Conservation (phyloP, 2,329 filamentous ascomycete species). For the Neonectria faginata region DNA sequence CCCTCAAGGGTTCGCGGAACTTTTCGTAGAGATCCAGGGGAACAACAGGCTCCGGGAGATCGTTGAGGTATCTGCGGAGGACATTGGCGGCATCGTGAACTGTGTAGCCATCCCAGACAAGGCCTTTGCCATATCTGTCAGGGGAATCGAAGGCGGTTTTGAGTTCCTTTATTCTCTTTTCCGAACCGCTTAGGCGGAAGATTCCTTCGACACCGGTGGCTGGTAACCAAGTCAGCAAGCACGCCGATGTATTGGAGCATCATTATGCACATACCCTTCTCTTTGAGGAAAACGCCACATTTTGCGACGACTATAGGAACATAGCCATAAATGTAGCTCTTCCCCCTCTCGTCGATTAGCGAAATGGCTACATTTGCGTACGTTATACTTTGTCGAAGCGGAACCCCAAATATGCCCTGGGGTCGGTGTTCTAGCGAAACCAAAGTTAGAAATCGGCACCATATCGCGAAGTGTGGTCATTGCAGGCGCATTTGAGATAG, state of each 20-base stretch:
- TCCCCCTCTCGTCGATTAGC: conserved; percentile 88
- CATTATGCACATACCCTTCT: conserved; percentile 78
- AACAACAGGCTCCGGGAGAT: conserved; percentile 95
- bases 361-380: conserved; percentile 99
- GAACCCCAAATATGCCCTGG: conserved; percentile 92
- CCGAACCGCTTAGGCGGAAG: conserved; percentile 93
- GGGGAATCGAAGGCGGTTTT: conserved; percentile 93
- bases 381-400: conserved; percentile 91
- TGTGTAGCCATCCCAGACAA: conserved; percentile 97
- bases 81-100: conserved; percentile 99
- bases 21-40: conserved; percentile 92
- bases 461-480: not conserved
- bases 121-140: conserved; percentile 93
- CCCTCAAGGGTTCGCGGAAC: conserved; percentile 85
- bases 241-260: not conserved
- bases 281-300: conserved; percentile 96
- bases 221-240: conserved; percentile 54
- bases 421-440: conserved; percentile 58
- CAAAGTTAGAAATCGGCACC: conserved; percentile 35
- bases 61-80: conserved; percentile 92
- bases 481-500: conserved; percentile 15
- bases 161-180: conserved; percentile 98
- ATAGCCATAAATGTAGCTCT: conserved; percentile 98
- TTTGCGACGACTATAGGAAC: conserved; percentile 99
- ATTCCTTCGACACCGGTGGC: conserved; percentile 96